Conservation (phyloP, 1,139 yeast species). For the Blastobotrys malaysiensis region DNA sequence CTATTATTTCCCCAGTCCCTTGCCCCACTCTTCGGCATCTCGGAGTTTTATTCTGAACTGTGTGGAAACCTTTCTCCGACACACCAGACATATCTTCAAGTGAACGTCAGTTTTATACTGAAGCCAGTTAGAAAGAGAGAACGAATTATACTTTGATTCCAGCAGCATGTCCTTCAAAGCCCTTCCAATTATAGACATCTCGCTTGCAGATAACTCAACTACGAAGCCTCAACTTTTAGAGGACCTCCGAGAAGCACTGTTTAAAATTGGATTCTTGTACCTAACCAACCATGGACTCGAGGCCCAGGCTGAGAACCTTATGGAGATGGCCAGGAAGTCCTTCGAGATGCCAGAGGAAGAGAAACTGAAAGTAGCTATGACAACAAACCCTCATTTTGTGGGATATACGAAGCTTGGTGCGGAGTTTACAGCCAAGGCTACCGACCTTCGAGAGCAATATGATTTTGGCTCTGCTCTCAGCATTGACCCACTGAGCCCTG, state of each 20-base stretch:
- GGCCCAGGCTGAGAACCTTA: slow-evolving; percentile 39
- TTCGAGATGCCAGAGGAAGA: slow-evolving; percentile 50
- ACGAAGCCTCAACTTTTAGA: slow-evolving; percentile 43
- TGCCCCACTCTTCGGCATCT: too few relatives aligned
- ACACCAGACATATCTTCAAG: too few relatives aligned
- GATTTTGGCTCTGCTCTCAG: slow-evolving; percentile 61
- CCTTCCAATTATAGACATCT: slow-evolving; percentile 32
- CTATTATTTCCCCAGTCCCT: too few relatives aligned
- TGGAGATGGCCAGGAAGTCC: slow-evolving; percentile 42
- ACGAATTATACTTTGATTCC: background rate
- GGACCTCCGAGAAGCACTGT: slow-evolving; percentile 49
- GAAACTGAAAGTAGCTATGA: slow-evolving; percentile 53
- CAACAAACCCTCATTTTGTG: slow-evolving; percentile 57
- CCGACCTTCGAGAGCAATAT: slow-evolving; percentile 65
- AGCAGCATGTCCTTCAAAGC: slow-evolving; percentile 18
- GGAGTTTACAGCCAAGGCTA: slow-evolving; percentile 54
- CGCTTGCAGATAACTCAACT: slow-evolving; percentile 31
- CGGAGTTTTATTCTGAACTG: too few relatives aligned
- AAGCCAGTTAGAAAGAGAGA: background rate
- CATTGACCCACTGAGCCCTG: slow-evolving; percentile 33
- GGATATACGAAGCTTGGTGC: slow-evolving; percentile 65
- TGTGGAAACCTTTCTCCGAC: too few relatives aligned
- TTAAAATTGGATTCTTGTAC: slow-evolving; percentile 58
- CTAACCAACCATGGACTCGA: slow-evolving; percentile 45
- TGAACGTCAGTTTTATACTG: too few relatives aligned